These are phyloP conservation scores for Boletales sp. DNA, from an alignment of 768 basidiomycete genomes.

Conservation along the genomic window DNA sequence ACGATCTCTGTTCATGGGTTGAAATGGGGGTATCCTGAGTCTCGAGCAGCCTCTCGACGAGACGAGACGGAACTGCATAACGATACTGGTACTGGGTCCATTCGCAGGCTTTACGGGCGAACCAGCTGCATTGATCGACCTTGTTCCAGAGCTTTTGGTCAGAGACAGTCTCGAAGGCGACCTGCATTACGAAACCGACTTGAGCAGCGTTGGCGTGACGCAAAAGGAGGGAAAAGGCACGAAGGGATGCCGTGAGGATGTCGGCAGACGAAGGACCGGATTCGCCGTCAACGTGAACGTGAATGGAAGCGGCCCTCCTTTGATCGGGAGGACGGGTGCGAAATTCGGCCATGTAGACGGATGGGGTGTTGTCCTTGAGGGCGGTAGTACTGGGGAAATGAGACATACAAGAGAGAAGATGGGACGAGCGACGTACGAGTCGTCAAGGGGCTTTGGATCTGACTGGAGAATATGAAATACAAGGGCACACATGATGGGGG, in stretches of 20 bases:
- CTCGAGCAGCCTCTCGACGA: slow-evolving; percentile 73
- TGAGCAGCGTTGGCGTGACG: slow-evolving; percentile 76
- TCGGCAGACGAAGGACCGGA: slow-evolving; percentile 73
- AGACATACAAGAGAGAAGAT: neutral
- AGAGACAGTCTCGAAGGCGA: slow-evolving; percentile 68
- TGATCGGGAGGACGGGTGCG: slow-evolving; percentile 75
- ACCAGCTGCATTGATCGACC: slow-evolving; percentile 75
- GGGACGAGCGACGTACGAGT: slow-evolving; percentile 48
- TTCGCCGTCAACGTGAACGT: slow-evolving; percentile 85
- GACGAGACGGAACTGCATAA: slow-evolving; percentile 79
- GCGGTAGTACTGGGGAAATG: slow-evolving; percentile 44
- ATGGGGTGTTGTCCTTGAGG: slow-evolving; percentile 67
- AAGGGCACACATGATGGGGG: slow-evolving; percentile 67
- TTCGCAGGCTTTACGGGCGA: slow-evolving; percentile 70
- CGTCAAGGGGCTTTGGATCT: slow-evolving; percentile 53
- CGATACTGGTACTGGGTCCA: slow-evolving; percentile 95
- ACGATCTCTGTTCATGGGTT: slow-evolving; percentile 51
- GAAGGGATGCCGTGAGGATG: slow-evolving; percentile 70
- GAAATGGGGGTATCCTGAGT: slow-evolving; percentile 50
- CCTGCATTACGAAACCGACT: slow-evolving; percentile 66
- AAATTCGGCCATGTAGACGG: slow-evolving; percentile 82
- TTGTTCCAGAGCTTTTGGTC: slow-evolving; percentile 60
- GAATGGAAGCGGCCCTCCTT: slow-evolving; percentile 84
- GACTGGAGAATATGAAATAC: slow-evolving; percentile 65
- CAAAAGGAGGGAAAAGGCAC: slow-evolving; percentile 67